Base-by-base conservation (phyloP, 2,329 filamentous ascomycete species). In the Pseudopithomyces maydicus region DNA sequence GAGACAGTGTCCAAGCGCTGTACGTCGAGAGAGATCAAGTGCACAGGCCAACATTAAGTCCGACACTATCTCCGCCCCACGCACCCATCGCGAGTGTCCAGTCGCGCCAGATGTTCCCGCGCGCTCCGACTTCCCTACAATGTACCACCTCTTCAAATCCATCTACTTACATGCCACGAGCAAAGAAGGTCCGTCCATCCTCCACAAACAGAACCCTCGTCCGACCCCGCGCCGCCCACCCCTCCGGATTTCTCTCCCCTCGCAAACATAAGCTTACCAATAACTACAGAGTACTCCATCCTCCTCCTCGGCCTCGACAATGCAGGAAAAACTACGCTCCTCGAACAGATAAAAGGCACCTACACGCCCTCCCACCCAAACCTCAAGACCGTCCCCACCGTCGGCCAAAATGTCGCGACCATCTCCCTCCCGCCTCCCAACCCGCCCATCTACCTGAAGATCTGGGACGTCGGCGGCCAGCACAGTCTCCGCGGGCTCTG, bases 391-490 rank as follows among this genome's bases (percentile, higher is more conserved):
- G 94, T 98, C 7, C 95, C 95, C 26, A 99, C 95, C 19, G 94
- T 98, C 68, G 95, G 95, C 64, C 95, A 98, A 77, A 98, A 98
- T 78, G 93, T 98, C 63, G 90, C 91, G 61, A 95, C 93, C 45
- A 91, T 99, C 73, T 87, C 90, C 20, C 84, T 98, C 22, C 70
- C 73, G 1, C 69, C 70, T 2, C 73, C 73, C 7, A 69, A 74
- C 46, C 90, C 92, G 15, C 92, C 97, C 76, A 94, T 97, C 87
- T 97, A 98, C 81, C 84, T 99, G 72, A 97, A 97, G 82, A 90
- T 99, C 69, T 98, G 95, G 95, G 95, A 99, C 74, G 92, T 99
- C 0, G 95, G 95, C 63, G 95, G 95, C 6, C 95, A 99, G 78
- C 88, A 95, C 72, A 90, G 86, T 26, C 85, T 99, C 72, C 89